Evolutionary conservation across 306 rosid genomes (phyloP).

Genomic region (Notholithocarpus densiflorus): DNA sequence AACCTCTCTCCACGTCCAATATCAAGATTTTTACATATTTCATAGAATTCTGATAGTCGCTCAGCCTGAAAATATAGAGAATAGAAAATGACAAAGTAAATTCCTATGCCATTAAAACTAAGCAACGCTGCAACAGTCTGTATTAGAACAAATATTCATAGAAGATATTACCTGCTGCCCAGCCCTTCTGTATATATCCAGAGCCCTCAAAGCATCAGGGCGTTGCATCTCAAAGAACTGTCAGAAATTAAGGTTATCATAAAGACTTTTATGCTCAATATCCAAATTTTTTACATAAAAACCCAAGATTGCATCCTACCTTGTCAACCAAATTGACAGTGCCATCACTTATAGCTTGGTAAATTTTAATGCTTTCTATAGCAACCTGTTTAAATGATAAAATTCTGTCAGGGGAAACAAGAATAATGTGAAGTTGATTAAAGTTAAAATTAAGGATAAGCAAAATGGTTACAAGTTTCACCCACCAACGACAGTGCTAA

Average conservation of each 20-base stretch:
- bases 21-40: conserved; percentile 85
- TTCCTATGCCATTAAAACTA: background rate
- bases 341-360: conserved; percentile 98
- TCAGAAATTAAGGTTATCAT: conserved; percentile 22
- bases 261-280: conserved; percentile 28
- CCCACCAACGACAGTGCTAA: conserved; percentile 86
- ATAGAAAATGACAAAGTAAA: background rate
- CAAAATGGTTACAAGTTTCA: conserved; percentile 18
- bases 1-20: conserved; percentile 89
- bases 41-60: conserved; percentile 89
- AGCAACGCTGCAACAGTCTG: background rate
- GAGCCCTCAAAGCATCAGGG: conserved; percentile 76
- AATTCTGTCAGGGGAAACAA: conserved; percentile 26
- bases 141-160: background rate
- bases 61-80: conserved; percentile 63
- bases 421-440: background rate
- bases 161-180: conserved; percentile 78
- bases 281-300: conserved; percentile 24
- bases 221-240: conserved; percentile 99
- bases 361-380: conserved; percentile 80
- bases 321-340: conserved; percentile 95
- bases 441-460: conserved; percentile 16
- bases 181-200: conserved; percentile 89
- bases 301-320: conserved; percentile 46
- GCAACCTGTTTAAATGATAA: conserved; percentile 65